Conservation (phyloP, 176 grass and related monocot genomes). For the Oryza punctata region DNA sequence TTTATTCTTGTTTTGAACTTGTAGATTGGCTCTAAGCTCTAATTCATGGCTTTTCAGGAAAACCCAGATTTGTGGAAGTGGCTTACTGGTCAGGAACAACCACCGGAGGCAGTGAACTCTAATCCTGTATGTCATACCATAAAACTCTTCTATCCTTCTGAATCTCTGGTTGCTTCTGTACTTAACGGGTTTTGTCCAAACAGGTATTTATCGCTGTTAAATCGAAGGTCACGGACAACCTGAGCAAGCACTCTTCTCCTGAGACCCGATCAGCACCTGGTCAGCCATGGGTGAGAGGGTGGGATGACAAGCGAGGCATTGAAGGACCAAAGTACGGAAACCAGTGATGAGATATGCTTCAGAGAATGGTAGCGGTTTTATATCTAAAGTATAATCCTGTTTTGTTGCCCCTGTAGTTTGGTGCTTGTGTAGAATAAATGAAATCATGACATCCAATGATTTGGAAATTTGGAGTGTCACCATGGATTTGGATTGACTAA, state of each 20-base stretch:
- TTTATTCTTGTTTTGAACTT: background rate
- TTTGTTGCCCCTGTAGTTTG: background rate
- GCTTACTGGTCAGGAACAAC: constrained; percentile 85
- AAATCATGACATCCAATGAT: background rate
- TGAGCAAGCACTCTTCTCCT: constrained; percentile 67
- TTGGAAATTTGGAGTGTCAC: background rate
- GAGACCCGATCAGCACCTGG: constrained; percentile 77
- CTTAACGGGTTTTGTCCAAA: background rate
- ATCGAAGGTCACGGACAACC: constrained; percentile 69
- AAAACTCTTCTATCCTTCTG: background rate
- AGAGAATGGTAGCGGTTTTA: background rate
- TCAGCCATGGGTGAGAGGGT: constrained; percentile 90
- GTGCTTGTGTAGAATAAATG: constrained; percentile 41
- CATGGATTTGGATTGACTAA: background rate
- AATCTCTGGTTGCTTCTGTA: background rate
- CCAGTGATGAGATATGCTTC: constrained; percentile 58
- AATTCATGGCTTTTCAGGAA: constrained; percentile 60
- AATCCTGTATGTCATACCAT: constrained; percentile 62
- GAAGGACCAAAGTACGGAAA: constrained; percentile 82
- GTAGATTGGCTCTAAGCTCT: background rate
- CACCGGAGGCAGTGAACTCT: constrained; percentile 58
- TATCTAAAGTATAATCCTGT: constrained; percentile 1
- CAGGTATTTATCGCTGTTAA: constrained; percentile 80
- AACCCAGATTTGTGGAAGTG: constrained; percentile 98
- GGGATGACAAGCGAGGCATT: constrained; percentile 83